A percentile compares a stretch with the other conserved stretches of the same genome.
Evolutionary conservation across 1,284 basidiomycete genomes (phyloP).

Genomic region (Ustilago hordei): DNA sequence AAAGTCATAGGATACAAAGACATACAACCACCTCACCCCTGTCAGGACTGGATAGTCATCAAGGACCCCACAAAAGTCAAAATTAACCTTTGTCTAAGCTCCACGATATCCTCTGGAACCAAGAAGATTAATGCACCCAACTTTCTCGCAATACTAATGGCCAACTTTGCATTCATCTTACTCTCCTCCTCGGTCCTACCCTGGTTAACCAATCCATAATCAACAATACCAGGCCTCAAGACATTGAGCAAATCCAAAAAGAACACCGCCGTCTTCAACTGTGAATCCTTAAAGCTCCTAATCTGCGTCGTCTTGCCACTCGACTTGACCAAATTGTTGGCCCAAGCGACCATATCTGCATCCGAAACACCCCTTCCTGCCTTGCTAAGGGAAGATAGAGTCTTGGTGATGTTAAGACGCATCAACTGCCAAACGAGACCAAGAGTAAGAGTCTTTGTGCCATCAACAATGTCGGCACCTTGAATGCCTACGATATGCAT

Average conservation of each 20-base stretch:
- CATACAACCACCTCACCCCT: neutral
- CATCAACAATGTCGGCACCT: slow-evolving; percentile 96
- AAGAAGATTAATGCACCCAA: slow-evolving; percentile 96
- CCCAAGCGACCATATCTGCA: slow-evolving; percentile 94
- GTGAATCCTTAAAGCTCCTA: slow-evolving; percentile 93
- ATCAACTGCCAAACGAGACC: slow-evolving; percentile 98
- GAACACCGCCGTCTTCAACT: slow-evolving; percentile 89
- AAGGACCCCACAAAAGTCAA: slow-evolving; percentile 75
- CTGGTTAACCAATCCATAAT: slow-evolving; percentile 82
- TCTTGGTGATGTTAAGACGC: slow-evolving; percentile 92
- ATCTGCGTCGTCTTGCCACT: slow-evolving; percentile 78
- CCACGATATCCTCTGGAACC: slow-evolving; percentile 83
- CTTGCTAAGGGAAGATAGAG: slow-evolving; percentile 81
- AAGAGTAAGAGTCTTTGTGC: slow-evolving; percentile 87
- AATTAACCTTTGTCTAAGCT: slow-evolving; percentile 70
- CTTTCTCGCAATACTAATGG: slow-evolving; percentile 97
- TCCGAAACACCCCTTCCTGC: slow-evolving; percentile 86
- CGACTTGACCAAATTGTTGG: slow-evolving; percentile 87
- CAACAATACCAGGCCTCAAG: slow-evolving; percentile 92
- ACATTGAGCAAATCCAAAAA: slow-evolving; percentile 93
- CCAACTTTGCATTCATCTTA: slow-evolving; percentile 86
- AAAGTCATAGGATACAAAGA: neutral
- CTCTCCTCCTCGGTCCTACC: slow-evolving; percentile 86
- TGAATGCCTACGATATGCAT: slow-evolving; percentile 98
- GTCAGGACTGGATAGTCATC: slow-evolving; percentile 57